Evolutionary conservation across 306 rosid genomes (phyloP).

Genomic region (Corylus heterophylla): DNA sequence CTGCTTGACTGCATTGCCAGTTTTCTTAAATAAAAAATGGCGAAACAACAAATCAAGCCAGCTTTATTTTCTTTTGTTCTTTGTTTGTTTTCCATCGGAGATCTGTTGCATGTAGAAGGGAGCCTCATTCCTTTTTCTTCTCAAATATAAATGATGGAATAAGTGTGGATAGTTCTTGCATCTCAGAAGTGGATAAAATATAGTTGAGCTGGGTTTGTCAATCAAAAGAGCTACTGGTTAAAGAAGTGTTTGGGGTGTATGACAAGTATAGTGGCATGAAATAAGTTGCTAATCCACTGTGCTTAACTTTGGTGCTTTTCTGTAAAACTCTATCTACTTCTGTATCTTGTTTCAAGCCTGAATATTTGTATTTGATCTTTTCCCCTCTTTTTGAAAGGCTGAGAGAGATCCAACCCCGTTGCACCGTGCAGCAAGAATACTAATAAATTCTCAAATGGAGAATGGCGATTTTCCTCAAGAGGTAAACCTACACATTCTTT

Average conservation of each 20-base stretch:
- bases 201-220: no score
- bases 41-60: background rate
- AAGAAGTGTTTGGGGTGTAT: background rate
- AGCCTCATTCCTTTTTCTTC: no score
- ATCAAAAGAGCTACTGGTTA: background rate
- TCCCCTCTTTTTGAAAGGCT: slow-evolving; percentile 42
- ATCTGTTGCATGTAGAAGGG: background rate
- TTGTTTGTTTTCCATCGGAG: background rate
- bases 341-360: background rate
- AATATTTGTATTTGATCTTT: background rate
- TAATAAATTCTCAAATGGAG: slow-evolving; percentile 82
- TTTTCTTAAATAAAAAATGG: background rate
- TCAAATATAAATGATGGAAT: no score
- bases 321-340: background rate
- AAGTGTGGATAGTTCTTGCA: no score
- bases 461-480: slow-evolving; percentile 82
- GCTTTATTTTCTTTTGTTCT: background rate
- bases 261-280: background rate
- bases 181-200: no score
- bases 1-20: background rate
- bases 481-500: slow-evolving; percentile 38
- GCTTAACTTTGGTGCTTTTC: background rate
- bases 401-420: slow-evolving; percentile 67
- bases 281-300: background rate
- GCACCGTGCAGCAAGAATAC: slow-evolving; percentile 69